Evolutionary conservation across 2,329 filamentous ascomycete genomes (phyloP).

Genomic region (Trichoderma endophyticum): DNA sequence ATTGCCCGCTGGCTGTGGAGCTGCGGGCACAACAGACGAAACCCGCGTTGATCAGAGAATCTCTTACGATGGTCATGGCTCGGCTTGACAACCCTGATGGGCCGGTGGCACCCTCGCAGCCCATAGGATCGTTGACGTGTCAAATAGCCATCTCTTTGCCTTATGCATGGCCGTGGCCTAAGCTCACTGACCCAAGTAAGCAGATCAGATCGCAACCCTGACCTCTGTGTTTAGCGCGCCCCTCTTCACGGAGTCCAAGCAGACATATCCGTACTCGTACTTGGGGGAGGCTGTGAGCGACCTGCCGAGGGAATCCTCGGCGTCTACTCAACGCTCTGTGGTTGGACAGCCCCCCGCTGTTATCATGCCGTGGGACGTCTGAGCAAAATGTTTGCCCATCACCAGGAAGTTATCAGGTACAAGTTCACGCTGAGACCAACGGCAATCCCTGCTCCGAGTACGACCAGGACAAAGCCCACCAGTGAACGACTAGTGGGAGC

Average conservation of each 20-base stretch:
- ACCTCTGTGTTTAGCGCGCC: constrained; percentile 9
- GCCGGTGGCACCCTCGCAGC: not conserved
- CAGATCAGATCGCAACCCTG: constrained; percentile 19
- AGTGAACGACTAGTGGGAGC: not conserved
- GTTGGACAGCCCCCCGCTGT: not conserved
- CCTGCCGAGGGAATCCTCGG: not conserved
- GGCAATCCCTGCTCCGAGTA: not conserved
- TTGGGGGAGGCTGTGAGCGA: not conserved
- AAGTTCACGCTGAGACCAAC: not conserved
- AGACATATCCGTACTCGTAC: not conserved
- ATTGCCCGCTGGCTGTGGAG: constrained; percentile 6
- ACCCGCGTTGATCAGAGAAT: not conserved
- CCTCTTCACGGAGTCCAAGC: not conserved
- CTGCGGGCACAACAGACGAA: constrained; percentile 3
- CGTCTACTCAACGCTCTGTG: not conserved
- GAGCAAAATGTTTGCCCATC: not conserved
- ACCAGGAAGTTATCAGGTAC: not conserved
- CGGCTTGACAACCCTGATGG: constrained; percentile 12
- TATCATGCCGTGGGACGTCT: not conserved
- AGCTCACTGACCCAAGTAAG: constrained; percentile 17
- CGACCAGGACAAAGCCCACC: not conserved
- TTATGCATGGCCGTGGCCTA: constrained; percentile 13
- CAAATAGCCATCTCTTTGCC: constrained; percentile 1
- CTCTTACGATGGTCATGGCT: not conserved
- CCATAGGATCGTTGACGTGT: constrained; percentile 14